Evolutionary conservation across 2,329 filamentous ascomycete species (phyloP), one percentile per base, ranked within the genome.

Genomic region (Pseudocercospora musae): DNA sequence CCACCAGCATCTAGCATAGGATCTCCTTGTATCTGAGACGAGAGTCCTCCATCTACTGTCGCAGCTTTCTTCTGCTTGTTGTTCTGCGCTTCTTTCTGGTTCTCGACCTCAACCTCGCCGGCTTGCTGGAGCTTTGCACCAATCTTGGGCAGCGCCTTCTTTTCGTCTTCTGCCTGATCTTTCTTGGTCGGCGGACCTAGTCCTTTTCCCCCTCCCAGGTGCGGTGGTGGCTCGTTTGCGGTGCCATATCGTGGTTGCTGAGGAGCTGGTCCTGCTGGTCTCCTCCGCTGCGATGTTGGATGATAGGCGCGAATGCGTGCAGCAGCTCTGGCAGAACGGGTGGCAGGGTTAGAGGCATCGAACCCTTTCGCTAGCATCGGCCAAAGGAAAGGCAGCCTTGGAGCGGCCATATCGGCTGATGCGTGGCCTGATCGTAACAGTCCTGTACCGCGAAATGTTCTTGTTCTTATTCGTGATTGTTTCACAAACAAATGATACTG

Each of bases 371-470:
- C 79, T 50, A 82, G 72, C 69, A 78, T 75, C 0, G 80, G 79
- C 76, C 79, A 81, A 46, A 81, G 73, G 67, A 81, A 81, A 25
- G 78, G 77, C 50, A 82, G 69, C 48, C 77, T 76, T 13, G 79
- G 79, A 49, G 76, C 70, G 18, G 79, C 75, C 79, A 81, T 81
- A 15, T 48, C 25, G 58, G 63, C 49, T n/a, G 54, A 33, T 37
- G 50, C 23, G 29, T 21, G n/a, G 52, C 18, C 29, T 54, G 52
- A 33, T 25, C 52, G 37, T 13, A 40, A 40, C n/a, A n/a, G n/a
- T n/a, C n/a, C 37, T 6, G 9, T 18, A 1, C 37, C 8, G 37
- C 33, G 33, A 37, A 37, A n/a, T 37, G 33, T 5, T 37, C 13
- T 37, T 5, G 13, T 13, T 37, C 33, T 37, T 37, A 13, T n/a